Conservation (phyloP, 2,329 filamentous ascomycete species). For the Tricladium varicosporioides region DNA sequence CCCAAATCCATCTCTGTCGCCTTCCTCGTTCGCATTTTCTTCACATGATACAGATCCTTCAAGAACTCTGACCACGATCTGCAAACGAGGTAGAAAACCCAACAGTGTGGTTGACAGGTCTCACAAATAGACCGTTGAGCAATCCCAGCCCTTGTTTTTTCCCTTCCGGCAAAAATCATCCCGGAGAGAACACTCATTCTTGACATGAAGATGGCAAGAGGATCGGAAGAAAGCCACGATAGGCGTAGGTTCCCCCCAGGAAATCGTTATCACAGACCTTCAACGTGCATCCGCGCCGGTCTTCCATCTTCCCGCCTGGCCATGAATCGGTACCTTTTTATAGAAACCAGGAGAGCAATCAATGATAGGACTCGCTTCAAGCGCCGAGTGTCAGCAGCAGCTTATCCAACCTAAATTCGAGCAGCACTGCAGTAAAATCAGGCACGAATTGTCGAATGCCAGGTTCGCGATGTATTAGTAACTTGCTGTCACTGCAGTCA, state of each 20-base stretch:
- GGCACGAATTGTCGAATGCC: not conserved
- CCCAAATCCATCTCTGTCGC: not conserved
- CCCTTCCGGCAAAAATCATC: not conserved
- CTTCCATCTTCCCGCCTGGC: not conserved
- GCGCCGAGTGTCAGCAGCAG: not conserved
- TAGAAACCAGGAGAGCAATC: not conserved
- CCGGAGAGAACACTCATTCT: not conserved
- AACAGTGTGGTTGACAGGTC: not conserved
- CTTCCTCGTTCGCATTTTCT: not conserved
- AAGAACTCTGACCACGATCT: not conserved
- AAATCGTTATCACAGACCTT: not conserved
- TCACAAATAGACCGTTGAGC: not conserved
- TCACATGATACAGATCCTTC: not conserved
- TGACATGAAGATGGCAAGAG: not conserved
- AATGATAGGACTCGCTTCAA: not conserved
- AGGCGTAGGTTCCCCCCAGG: not conserved
- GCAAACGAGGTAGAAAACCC: not conserved
- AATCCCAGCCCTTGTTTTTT: not conserved
- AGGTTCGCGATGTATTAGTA: not conserved
- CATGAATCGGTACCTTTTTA: not conserved
- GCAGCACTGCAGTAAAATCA: not conserved
- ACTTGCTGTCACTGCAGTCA: not conserved
- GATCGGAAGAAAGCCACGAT: not conserved
- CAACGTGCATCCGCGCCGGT: not conserved
- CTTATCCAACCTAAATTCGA: not conserved